phyloP scores from a whole-genome alignment of 768 basidiomycete genomes.

The Mycena leptocephala region DNA sequence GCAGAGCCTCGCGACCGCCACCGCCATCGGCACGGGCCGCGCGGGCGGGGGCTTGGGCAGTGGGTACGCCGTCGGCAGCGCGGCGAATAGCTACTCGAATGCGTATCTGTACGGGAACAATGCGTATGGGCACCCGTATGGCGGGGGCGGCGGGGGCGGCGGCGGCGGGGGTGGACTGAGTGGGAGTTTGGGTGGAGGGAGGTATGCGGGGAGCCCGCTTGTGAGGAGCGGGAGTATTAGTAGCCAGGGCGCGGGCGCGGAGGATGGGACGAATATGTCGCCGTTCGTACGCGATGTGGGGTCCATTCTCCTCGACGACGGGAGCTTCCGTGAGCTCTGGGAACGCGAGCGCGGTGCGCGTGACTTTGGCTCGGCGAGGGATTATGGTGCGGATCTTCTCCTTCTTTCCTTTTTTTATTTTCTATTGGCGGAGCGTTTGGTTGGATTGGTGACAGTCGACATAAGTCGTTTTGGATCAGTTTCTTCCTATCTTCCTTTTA shows the following conservation, averaged over 20 bases:
- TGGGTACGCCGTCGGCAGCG: slow-evolving; percentile 3
- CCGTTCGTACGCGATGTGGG: slow-evolving; percentile 91
- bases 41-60: neutral
- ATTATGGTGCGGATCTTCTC: neutral
- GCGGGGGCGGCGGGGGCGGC: too few relatives aligned
- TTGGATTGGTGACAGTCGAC: too few relatives aligned
- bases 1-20: slow-evolving; percentile 28
- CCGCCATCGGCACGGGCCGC: slow-evolving; percentile 7
- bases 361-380: slow-evolving; percentile 42
- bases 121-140: slow-evolving; percentile 18
- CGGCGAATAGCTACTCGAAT: slow-evolving; percentile 23
- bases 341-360: slow-evolving; percentile 54
- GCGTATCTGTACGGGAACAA: slow-evolving; percentile 27
- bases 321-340: slow-evolving; percentile 79
- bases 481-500: too few relatives aligned
- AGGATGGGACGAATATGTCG: slow-evolving; percentile 77
- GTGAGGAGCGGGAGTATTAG: slow-evolving; percentile 45
- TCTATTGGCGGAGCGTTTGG: too few relatives aligned
- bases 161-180: too few relatives aligned
- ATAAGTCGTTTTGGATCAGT: too few relatives aligned
- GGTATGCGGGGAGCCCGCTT: neutral
- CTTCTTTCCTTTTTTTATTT: neutral
- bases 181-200: neutral
- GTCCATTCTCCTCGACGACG: slow-evolving; percentile 84
- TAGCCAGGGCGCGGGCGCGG: slow-evolving; percentile 40